These are phyloP conservation scores for Conoideocrella luteorostrata DNA, from an alignment of 2,329 filamentous ascomycete species.

Conservation along the genomic window DNA sequence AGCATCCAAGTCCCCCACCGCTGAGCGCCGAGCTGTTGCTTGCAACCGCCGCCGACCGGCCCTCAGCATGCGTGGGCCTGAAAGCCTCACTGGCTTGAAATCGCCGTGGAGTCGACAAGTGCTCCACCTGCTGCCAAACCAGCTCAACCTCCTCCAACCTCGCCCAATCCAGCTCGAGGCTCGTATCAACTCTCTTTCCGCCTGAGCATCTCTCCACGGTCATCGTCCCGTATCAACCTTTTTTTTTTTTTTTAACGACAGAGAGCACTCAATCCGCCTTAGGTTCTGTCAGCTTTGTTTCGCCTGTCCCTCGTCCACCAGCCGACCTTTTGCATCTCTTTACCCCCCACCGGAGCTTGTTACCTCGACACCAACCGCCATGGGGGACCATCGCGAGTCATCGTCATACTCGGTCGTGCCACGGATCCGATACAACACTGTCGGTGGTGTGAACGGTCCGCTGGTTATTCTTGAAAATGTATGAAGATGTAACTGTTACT, in stretches of 20 bases:
- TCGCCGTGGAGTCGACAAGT: slow-evolving; percentile 11
- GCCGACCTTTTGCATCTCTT: neutral
- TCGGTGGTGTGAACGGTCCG: slow-evolving; percentile 95
- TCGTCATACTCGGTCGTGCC: slow-evolving; percentile 55
- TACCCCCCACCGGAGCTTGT: slow-evolving; percentile 9
- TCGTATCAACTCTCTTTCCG: slow-evolving; percentile 12
- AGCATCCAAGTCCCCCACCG: too few relatives aligned
- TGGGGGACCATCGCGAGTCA: slow-evolving; percentile 52
- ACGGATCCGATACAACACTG: slow-evolving; percentile 89
- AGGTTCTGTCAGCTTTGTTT: too few relatives aligned
- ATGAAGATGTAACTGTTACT: slow-evolving; percentile 12
- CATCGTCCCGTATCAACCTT: too few relatives aligned
- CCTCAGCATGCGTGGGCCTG: slow-evolving; percentile 15
- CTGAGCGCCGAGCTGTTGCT: neutral
- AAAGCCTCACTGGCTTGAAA: slow-evolving; percentile 14
- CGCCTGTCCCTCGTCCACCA: too few relatives aligned
- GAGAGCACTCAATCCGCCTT: too few relatives aligned
- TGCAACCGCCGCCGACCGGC: neutral
- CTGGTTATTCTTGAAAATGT: slow-evolving; percentile 97
- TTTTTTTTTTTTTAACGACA: too few relatives aligned
- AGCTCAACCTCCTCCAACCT: slow-evolving; percentile 34
- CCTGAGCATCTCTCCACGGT: neutral
- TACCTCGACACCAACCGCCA: slow-evolving; percentile 22
- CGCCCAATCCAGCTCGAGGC: slow-evolving; percentile 16
- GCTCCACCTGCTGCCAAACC: slow-evolving; percentile 31